phyloP scores from a whole-genome alignment of 2,329 filamentous ascomycete genomes.

The Madurella fahalii region DNA sequence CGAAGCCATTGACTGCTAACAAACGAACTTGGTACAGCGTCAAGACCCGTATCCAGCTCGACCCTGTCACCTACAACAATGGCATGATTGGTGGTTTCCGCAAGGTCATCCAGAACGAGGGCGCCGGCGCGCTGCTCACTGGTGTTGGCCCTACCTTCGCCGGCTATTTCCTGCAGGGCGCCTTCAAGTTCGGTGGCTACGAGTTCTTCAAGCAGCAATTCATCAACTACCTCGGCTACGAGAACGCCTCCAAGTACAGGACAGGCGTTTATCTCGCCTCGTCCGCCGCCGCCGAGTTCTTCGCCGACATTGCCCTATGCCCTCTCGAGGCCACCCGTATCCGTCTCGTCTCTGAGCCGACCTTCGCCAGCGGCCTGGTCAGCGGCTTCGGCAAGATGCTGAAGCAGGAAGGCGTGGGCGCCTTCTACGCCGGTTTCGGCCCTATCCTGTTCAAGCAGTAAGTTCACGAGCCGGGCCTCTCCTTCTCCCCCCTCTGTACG shows the following conservation, averaged over 20 bases:
- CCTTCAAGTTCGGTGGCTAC: slow-evolving; percentile 85
- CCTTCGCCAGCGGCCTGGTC: slow-evolving; percentile 68
- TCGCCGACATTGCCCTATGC: slow-evolving; percentile 71
- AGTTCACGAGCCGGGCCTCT: slow-evolving; percentile 29
- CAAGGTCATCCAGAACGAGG: slow-evolving; percentile 71
- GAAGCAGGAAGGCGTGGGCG: slow-evolving; percentile 68
- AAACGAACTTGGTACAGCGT: slow-evolving; percentile 49
- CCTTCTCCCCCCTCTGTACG: no score
- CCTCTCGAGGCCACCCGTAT: slow-evolving; percentile 82
- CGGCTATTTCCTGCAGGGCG: slow-evolving; percentile 82
- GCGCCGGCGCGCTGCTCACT: slow-evolving; percentile 71
- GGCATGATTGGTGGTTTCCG: slow-evolving; percentile 74
- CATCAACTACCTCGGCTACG: slow-evolving; percentile 69
- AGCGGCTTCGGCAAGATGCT: slow-evolving; percentile 71
- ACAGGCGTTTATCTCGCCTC: slow-evolving; percentile 68
- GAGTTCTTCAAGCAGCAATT: slow-evolving; percentile 85
- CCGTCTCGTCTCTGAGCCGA: slow-evolving; percentile 75
- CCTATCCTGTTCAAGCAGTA: slow-evolving; percentile 75
- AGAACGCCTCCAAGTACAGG: slow-evolving; percentile 65
- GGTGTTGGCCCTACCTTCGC: slow-evolving; percentile 73
- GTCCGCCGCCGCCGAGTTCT: slow-evolving; percentile 55
- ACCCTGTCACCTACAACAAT: slow-evolving; percentile 74
- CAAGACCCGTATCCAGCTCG: slow-evolving; percentile 84
- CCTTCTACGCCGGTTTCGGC: slow-evolving; percentile 80
- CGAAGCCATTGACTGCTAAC: slow-evolving; percentile 1